Percentiles rank a stretch among this genome's conserved stretches.
Conservation (phyloP, 1,139 yeast genomes). For the Taphrina flavorubra region DNA sequence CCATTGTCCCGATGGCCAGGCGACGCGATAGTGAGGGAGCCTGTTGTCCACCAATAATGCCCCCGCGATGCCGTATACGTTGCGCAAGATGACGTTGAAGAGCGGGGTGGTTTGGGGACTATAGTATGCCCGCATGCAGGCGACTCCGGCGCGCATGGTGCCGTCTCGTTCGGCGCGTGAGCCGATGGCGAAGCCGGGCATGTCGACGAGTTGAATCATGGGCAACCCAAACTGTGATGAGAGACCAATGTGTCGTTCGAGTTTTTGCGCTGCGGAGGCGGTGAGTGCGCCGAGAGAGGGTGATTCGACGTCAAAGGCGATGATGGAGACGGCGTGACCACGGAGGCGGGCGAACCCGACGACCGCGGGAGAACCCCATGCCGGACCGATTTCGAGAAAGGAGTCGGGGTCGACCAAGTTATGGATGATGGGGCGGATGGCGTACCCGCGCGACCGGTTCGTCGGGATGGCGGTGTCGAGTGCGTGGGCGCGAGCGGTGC, state of each 20-base stretch:
- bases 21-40: slow-evolving; percentile 36
- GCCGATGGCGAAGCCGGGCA: slow-evolving; percentile 40
- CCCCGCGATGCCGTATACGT: slow-evolving; percentile 38
- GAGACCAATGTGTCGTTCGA: slow-evolving; percentile 31
- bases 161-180: slow-evolving; percentile 37
- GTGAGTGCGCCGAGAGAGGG: slow-evolving; percentile 38
- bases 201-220: slow-evolving; percentile 33
- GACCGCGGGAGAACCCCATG: slow-evolving; percentile 35
- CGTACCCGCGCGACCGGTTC: slow-evolving; percentile 25
- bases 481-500: slow-evolving; percentile 4
- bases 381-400: slow-evolving; percentile 37
- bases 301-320: slow-evolving; percentile 33
- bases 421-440: slow-evolving; percentile 35
- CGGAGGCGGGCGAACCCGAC: slow-evolving; percentile 31
- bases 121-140: slow-evolving; percentile 35
- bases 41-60: slow-evolving; percentile 36
- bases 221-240: slow-evolving; percentile 32
- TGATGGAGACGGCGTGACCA: slow-evolving; percentile 26
- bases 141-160: slow-evolving; percentile 40
- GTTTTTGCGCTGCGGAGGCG: slow-evolving; percentile 33
- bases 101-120: slow-evolving; percentile 25
- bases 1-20: slow-evolving; percentile 40
- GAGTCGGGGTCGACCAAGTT: slow-evolving; percentile 22
- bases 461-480: slow-evolving; percentile 34
- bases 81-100: slow-evolving; percentile 36